phyloP scores from a whole-genome alignment of 2,329 filamentous ascomycete genomes.

The Venturia effusa region DNA sequence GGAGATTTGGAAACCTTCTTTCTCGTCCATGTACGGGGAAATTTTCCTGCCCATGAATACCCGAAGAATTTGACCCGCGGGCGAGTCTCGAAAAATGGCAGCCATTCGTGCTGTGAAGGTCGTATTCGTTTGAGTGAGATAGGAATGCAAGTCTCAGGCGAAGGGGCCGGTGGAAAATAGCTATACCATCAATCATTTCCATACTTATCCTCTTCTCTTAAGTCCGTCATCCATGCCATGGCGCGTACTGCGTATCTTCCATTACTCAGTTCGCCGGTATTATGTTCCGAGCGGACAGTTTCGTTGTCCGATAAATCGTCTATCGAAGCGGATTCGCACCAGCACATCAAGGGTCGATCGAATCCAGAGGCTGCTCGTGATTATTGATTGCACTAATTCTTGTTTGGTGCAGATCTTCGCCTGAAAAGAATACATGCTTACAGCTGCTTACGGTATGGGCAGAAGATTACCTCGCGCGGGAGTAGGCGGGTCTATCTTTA shows the following conservation, averaged over 20 bases:
- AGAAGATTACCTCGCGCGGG: not conserved
- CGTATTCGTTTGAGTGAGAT: not conserved
- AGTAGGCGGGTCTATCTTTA: not conserved
- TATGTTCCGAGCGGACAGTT: not conserved
- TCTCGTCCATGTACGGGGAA: constrained; percentile 10
- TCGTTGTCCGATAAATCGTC: not conserved
- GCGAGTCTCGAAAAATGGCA: constrained; percentile 8
- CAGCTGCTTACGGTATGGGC: not conserved
- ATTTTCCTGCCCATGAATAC: constrained; percentile 8
- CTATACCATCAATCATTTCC: not conserved
- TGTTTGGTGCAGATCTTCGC: not conserved
- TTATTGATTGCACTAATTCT: not conserved
- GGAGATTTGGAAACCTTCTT: constrained; percentile 6
- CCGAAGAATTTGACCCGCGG: constrained; percentile 9
- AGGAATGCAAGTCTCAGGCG: too few relatives aligned
- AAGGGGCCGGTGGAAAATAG: not conserved
- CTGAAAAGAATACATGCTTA: not conserved
- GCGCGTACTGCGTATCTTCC: not conserved
- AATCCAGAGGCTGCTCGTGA: not conserved
- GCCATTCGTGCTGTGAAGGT: constrained; percentile 2
- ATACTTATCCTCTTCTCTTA: not conserved
- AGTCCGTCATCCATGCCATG: not conserved
- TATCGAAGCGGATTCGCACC: not conserved
- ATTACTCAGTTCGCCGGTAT: not conserved
- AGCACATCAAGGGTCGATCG: not conserved